Evolutionary conservation across 2,329 filamentous ascomycete genomes (phyloP), one percentile per base, ranked within the genome.

Genomic region (Fusarium equiseti): DNA sequence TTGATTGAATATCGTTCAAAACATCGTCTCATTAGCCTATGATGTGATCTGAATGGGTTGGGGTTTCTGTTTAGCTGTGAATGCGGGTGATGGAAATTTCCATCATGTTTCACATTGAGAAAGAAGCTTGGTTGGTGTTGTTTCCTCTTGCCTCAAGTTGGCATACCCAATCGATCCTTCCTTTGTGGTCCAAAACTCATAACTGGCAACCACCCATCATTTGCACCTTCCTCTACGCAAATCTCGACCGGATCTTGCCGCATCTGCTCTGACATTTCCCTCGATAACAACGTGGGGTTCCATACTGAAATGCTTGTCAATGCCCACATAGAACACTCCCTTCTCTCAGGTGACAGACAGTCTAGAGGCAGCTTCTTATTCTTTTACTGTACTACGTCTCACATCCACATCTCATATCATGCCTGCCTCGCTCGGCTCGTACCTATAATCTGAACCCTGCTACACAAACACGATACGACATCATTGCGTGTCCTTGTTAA

Each of bases 271-370:
- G 52, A 53, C 40, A 32, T 58, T 50, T 49, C 26, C 42, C 29
- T n/a, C 20, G 68, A 63, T 70, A 58, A 55, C 63, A 59, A 57
- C 60, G 55, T 62, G 66, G 63, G 68, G 72, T 63, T 64, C 6
- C 24, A 26, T 26, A 27, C 46, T 64, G 59, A 57, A n/a, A 29
- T 50, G 35, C 48, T 62, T 46, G 55, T 55, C 59, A 55, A 62
- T 62, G 46, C 53, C 53, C 64, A 53, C 43, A 63, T 29, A 50
- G 49, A 57, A 59, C 51, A 40, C 60, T 51, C 45, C 50, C 29
- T 45, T 59, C 22, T 48, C 38, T 42, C 40, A 48, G 35, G 60
- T 48, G 42, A 51, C 35, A 53, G 40, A 50, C 27, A 31, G 48
- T 49, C 60, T 40, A 66, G 54, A 66, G 54, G 35, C 50, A 52